phyloP scores from a whole-genome alignment of 75 land plant species.

The Gnetum montanum region DNA sequence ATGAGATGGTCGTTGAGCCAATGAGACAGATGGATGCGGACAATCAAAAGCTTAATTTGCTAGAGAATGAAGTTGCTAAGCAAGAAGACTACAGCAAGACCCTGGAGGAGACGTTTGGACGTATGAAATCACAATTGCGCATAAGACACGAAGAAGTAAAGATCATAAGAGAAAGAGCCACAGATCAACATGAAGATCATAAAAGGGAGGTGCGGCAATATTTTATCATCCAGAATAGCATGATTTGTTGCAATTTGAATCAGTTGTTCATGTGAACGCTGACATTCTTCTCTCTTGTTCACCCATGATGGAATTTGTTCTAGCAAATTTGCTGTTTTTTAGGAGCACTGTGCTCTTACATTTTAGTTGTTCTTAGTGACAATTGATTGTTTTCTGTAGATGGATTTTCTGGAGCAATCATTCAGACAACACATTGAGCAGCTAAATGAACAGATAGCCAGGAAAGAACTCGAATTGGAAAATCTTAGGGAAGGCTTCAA shows the following conservation, averaged over 20 bases:
- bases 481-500: conserved; percentile 4
- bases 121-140: conserved; percentile 33
- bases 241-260: too few species aligned
- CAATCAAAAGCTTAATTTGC: conserved; percentile 36
- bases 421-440: conserved; percentile 6
- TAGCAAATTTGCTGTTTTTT: too few species aligned
- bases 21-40: conserved; percentile 75
- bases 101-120: conserved; percentile 35
- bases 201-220: conserved; percentile 57
- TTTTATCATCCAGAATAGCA: too few species aligned
- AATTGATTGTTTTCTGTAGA: background rate
- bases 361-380: background rate
- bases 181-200: conserved; percentile 41
- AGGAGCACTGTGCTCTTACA: too few species aligned
- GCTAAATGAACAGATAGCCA: background rate
- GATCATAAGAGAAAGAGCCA: conserved; percentile 38
- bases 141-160: conserved; percentile 38
- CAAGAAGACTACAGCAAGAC: conserved; percentile 31
- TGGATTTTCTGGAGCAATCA: conserved; percentile 1
- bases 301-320: too few species aligned
- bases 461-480: background rate
- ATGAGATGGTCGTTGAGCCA: conserved; percentile 53
- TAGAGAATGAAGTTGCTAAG: conserved; percentile 33
- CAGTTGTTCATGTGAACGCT: too few species aligned
- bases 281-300: too few species aligned